Conservation (phyloP, 2,329 filamentous ascomycete genomes). For the Juglanconis sp. region DNA sequence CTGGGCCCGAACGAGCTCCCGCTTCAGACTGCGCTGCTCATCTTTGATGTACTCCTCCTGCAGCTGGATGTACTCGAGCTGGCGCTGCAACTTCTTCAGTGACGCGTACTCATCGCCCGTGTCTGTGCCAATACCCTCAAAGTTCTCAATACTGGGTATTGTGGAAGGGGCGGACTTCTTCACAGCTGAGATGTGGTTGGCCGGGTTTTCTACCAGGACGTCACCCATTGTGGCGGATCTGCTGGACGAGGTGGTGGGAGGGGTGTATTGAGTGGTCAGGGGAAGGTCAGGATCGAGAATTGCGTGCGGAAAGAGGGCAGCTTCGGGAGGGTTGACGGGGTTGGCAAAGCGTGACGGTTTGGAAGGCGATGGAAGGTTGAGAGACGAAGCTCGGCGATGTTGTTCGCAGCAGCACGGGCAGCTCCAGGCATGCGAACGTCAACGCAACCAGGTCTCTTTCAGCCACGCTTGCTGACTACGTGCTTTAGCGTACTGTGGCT, state of each 20-base stretch:
- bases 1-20: slow-evolving; percentile 93
- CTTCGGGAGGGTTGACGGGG: not conserved
- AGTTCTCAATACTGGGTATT: slow-evolving; percentile 85
- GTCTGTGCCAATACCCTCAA: slow-evolving; percentile 79
- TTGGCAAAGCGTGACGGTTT: slow-evolving; percentile 2
- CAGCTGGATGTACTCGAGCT: slow-evolving; percentile 96
- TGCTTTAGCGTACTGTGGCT: not conserved
- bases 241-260: slow-evolving; percentile 1
- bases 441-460: slow-evolving; percentile 14
- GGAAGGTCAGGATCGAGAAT: not conserved
- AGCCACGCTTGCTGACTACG: slow-evolving; percentile 13
- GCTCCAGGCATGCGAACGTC: slow-evolving; percentile 19
- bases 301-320: not conserved
- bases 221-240: slow-evolving; percentile 67
- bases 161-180: slow-evolving; percentile 76
- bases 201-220: slow-evolving; percentile 78
- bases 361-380: not conserved
- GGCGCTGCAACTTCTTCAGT: slow-evolving; percentile 93
- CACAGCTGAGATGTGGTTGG: slow-evolving; percentile 70
- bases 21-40: slow-evolving; percentile 96
- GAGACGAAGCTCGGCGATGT: slow-evolving; percentile 8
- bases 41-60: slow-evolving; percentile 99
- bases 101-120: slow-evolving; percentile 90
- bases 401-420: slow-evolving; percentile 5
- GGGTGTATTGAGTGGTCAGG: not conserved